phyloP scores from a whole-genome alignment of 192 early-diverging fungal species.

The Coemansia sp. region DNA sequence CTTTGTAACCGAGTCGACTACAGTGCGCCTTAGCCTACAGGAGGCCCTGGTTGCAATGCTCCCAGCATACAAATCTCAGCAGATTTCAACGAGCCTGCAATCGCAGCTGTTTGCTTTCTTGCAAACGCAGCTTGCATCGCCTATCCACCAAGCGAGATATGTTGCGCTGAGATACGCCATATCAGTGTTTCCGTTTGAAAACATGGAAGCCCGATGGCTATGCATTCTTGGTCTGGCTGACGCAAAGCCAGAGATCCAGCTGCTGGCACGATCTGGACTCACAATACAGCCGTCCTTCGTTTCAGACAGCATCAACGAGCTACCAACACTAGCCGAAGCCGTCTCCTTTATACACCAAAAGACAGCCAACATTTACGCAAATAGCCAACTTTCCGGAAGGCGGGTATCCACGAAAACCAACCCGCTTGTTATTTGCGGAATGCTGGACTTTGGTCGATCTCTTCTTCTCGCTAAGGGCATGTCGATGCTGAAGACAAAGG shows the following conservation, averaged over 20 bases:
- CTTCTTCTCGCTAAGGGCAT: conserved; percentile 33
- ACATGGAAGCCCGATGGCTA: conserved; percentile 60
- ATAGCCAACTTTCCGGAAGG: neutral
- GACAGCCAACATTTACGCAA: neutral
- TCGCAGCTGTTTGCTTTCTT: conserved; percentile 54
- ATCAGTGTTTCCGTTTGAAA: conserved; percentile 59
- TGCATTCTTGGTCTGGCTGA: conserved; percentile 58
- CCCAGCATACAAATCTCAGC: conserved; percentile 56
- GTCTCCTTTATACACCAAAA: conserved; percentile 21
- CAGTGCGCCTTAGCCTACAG: conserved; percentile 77
- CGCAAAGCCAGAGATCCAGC: conserved; percentile 30
- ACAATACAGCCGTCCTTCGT: conserved; percentile 9
- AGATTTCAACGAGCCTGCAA: conserved; percentile 13
- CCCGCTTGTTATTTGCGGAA: conserved; percentile 17
- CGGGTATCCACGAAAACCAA: neutral
- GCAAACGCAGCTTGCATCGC: conserved; percentile 51
- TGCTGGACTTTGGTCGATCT: conserved; percentile 35
- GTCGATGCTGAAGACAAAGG: neutral
- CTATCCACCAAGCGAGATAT: conserved; percentile 58
- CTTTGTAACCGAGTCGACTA: conserved; percentile 53
- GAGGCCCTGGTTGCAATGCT: conserved; percentile 78
- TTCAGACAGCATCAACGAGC: neutral
- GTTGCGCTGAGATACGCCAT: conserved; percentile 66
- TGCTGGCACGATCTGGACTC: conserved; percentile 30
- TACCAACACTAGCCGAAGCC: conserved; percentile 20